Conservation (phyloP, 306 rosid species). For the Casuarina glauca region DNA sequence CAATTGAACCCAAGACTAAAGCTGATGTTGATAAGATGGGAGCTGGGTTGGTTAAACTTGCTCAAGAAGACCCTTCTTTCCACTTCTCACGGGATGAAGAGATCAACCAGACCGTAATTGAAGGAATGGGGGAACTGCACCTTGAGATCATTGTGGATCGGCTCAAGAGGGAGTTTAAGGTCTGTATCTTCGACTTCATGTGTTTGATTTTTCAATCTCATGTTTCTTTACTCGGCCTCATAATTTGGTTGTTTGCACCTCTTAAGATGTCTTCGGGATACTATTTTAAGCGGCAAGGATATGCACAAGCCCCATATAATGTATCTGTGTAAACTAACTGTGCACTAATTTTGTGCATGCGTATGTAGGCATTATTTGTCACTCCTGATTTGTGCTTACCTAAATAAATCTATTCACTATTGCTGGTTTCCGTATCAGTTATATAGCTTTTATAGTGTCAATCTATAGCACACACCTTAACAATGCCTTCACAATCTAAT, state of each 20-base stretch:
- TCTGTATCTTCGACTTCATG: constrained; percentile 28
- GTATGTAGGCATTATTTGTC: too few relatives aligned
- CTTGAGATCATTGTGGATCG: constrained; percentile 97
- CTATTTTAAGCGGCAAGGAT: background rate
- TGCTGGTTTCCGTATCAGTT: too few relatives aligned
- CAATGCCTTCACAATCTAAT: too few relatives aligned
- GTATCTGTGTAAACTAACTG: background rate
- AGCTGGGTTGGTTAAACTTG: constrained; percentile 82
- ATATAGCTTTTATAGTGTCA: too few relatives aligned
- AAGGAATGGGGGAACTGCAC: constrained; percentile 99
- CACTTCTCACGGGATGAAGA: constrained; percentile 97
- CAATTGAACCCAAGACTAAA: constrained; percentile 98
- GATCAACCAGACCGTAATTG: constrained; percentile 95
- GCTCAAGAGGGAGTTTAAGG: constrained; percentile 96
- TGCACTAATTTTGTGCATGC: background rate
- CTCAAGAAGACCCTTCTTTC: constrained; percentile 98
- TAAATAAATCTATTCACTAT: too few relatives aligned
- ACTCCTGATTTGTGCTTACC: too few relatives aligned
- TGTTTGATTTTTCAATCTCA: constrained; percentile 5
- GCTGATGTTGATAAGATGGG: constrained; percentile 97
- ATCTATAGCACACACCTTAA: too few relatives aligned
- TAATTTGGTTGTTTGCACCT: background rate
- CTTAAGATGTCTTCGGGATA: background rate
- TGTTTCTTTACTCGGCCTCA: background rate
- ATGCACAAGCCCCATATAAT: background rate